Evolutionary conservation across 176 grass and related monocot species (phyloP).

Genomic region (Zoysia pacifica): DNA sequence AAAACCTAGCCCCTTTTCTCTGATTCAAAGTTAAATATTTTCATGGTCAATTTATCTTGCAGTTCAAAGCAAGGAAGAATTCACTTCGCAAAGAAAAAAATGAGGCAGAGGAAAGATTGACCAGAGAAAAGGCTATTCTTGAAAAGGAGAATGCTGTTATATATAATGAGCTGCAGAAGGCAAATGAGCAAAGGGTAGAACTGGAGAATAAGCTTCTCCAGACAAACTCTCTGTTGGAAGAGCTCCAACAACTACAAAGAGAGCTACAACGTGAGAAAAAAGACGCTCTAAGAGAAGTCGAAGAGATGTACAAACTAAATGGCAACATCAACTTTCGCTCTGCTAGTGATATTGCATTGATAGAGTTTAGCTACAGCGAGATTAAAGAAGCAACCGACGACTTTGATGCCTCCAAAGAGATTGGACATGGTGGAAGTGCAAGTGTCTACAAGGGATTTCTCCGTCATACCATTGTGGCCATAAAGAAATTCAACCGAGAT

Average conservation of each 20-base stretch:
- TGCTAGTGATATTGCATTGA: slow-evolving; percentile 31
- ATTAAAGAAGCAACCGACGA: slow-evolving; percentile 59
- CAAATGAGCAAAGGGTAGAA: slow-evolving; percentile 38
- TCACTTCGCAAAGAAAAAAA: slow-evolving; percentile 49
- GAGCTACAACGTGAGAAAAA: slow-evolving; percentile 44
- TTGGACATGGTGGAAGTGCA: slow-evolving; percentile 75
- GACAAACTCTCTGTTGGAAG: slow-evolving; percentile 22
- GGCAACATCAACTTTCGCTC: neutral
- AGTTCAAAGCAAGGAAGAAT: slow-evolving; percentile 59
- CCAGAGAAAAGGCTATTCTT: slow-evolving; percentile 46
- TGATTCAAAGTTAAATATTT: slow-evolving; percentile 3
- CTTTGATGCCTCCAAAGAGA: slow-evolving; percentile 55
- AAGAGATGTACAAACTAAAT: slow-evolving; percentile 38
- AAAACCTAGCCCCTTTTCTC: neutral
- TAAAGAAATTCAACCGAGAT: slow-evolving; percentile 70
- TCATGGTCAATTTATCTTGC: slow-evolving; percentile 12
- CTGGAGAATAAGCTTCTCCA: slow-evolving; percentile 52
- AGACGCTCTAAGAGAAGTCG: slow-evolving; percentile 33
- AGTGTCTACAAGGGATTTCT: slow-evolving; percentile 75
- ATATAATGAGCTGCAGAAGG: slow-evolving; percentile 51
- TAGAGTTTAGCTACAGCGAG: slow-evolving; percentile 61
- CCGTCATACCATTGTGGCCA: slow-evolving; percentile 62
- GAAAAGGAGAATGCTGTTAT: slow-evolving; percentile 48
- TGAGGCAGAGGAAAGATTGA: slow-evolving; percentile 60
- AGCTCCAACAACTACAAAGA: slow-evolving; percentile 29